These are phyloP conservation scores for Orychophragmus violaceus DNA, from an alignment of 345 rosid species.

Conservation along the genomic window DNA sequence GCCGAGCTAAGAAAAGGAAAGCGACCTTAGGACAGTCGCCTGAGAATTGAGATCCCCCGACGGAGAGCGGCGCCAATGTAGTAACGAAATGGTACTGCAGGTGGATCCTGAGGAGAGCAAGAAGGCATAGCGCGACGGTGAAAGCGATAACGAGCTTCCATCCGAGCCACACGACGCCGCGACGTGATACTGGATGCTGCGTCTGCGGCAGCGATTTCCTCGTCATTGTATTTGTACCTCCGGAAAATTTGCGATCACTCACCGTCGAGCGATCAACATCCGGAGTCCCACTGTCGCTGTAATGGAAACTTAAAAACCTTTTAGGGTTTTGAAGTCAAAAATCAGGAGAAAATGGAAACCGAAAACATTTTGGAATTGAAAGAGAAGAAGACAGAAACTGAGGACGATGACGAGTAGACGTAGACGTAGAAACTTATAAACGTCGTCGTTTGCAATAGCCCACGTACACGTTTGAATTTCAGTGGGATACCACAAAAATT, in stretches of 20 bases:
- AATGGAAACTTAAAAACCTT: background rate
- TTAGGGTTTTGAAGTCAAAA: slow-evolving; percentile 5
- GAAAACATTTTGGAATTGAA: background rate
- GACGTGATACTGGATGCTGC: slow-evolving; percentile 22
- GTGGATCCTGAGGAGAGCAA: slow-evolving; percentile 60
- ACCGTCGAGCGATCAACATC: slow-evolving; percentile 23
- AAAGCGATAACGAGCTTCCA: slow-evolving; percentile 62
- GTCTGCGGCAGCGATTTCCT: slow-evolving; percentile 35
- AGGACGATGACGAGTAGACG: background rate
- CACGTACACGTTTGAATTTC: background rate
- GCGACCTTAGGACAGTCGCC: slow-evolving; percentile 59
- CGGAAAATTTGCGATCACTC: background rate
- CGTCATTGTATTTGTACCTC: slow-evolving; percentile 34
- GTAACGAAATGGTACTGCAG: slow-evolving; percentile 29
- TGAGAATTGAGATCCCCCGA: slow-evolving; percentile 30
- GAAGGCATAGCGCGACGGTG: slow-evolving; percentile 50
- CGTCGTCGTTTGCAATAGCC: background rate
- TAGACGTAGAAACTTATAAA: background rate
- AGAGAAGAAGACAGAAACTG: background rate
- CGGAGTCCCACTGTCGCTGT: background rate
- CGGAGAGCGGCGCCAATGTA: slow-evolving; percentile 22
- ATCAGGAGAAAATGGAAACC: slow-evolving; percentile 12
- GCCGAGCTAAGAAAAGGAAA: slow-evolving; percentile 61
- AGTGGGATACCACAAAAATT: too few species aligned
- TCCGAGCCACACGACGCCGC: slow-evolving; percentile 51